Base-by-base conservation (phyloP, 805 yeast genomes). In the Saturnispora ahearnii region DNA sequence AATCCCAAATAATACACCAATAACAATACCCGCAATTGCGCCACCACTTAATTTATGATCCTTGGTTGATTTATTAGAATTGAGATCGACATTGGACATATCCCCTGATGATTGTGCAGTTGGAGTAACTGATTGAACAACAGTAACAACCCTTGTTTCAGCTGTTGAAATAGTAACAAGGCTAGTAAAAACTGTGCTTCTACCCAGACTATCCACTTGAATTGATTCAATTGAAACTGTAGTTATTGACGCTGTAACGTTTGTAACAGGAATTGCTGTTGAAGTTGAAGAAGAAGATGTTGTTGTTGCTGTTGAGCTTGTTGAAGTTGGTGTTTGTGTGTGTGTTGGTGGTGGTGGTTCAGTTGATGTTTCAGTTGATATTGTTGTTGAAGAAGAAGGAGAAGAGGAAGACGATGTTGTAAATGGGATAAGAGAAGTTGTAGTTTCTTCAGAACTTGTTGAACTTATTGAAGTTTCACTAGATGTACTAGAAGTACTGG, bases 1-100 rank as follows among this genome's bases (percentile, higher is more conserved):
- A 3, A 53, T 45, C 24, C 69, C 70, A 28, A 56, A 45, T 2
- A 66, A 55, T 4, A 54, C 57, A 11, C 70, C 70, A 48, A 66
- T 55, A 9, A 61, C 70, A 15, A 65, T 62, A 38, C 70, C 70
- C 9, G 70, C 70, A 40, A 65, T 63, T 12, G 66, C 65, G 40
- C 70, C 70, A 22, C 58, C 59, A 21, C 62, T 55, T 31, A 66
- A 45, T 11, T 52, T 55, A 21, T 33, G 18, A 8, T 41, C 26
- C 18, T 46, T 21, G 8, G 42, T 21, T 21, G 46, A 18, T 7
- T 42, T 42, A 18, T 54, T 34, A 1, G 57, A 47, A n/a, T 53
- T 43, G 12, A 44, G 11, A 22, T 42, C 30, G 7, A 50, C 13
- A 13, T 41, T 33, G 5, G 59, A 22, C 12, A 55, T 33, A 2